Conservation (phyloP, 768 basidiomycete species). For the Macrolepiota dolichaula region DNA sequence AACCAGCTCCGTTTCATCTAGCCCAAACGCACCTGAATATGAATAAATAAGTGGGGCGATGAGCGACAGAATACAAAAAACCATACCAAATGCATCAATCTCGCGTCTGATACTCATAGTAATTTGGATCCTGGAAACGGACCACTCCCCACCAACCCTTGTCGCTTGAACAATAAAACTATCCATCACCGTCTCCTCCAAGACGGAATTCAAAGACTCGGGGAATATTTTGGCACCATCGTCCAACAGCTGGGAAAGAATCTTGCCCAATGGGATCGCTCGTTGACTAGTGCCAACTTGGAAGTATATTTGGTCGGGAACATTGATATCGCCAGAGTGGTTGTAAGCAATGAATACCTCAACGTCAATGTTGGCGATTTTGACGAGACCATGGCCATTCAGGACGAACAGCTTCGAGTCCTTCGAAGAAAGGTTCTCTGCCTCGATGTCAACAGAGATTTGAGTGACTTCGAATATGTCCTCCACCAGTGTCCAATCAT, state of each 20-base stretch:
- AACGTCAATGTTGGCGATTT: background rate
- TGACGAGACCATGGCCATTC: background rate
- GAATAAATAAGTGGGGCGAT: no score
- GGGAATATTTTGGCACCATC: background rate
- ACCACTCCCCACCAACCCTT: background rate
- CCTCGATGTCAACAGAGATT: background rate
- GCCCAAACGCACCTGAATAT: no score
- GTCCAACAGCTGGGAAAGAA: background rate
- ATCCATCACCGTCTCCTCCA: background rate
- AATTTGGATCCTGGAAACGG: background rate
- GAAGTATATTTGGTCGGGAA: background rate
- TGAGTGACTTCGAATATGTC: background rate
- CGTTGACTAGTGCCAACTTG: background rate
- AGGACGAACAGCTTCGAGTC: background rate
- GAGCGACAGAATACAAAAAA: no score
- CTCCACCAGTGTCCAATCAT: background rate
- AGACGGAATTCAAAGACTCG: background rate
- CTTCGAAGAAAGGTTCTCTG: background rate
- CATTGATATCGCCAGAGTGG: background rate
- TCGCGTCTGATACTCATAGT: background rate
- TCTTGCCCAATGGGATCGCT: background rate
- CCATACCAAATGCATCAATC: background rate
- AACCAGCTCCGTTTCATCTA: no score
- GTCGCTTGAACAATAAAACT: background rate
- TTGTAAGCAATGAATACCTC: background rate